Evolutionary conservation across 2,329 filamentous ascomycete genomes (phyloP).

Genomic region (Claviceps digitariae): DNA sequence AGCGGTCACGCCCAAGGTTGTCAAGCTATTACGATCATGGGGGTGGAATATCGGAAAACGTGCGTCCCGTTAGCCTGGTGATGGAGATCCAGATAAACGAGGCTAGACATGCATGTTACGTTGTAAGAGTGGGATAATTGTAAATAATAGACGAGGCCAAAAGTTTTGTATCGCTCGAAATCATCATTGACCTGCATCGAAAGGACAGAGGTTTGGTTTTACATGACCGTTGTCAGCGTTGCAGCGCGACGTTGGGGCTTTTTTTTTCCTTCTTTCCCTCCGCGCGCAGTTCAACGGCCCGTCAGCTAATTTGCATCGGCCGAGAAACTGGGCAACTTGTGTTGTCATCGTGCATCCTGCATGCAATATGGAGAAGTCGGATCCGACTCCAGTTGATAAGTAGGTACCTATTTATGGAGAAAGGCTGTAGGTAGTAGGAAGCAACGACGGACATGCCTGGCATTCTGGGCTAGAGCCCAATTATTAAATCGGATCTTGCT

Average conservation of each 20-base stretch:
- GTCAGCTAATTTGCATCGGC: neutral
- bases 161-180: no score
- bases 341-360: neutral
- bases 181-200: neutral
- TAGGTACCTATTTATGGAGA: neutral
- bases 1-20: constrained; percentile 86
- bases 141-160: neutral
- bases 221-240: neutral
- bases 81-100: neutral
- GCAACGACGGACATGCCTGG: no score
- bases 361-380: neutral
- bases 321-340: neutral
- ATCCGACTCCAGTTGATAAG: neutral
- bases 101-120: no score
- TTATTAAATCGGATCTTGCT: neutral
- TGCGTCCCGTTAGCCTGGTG: constrained; percentile 9
- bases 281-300: neutral
- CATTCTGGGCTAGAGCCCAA: neutral
- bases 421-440: no score
- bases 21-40: constrained; percentile 74
- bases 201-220: neutral
- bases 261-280: no score
- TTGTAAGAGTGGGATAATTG: neutral
- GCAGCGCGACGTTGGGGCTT: neutral
- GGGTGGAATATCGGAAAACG: constrained; percentile 90